Percentiles rank a stretch among this genome's conserved stretches.
Evolutionary conservation across 148 eudicot genomes (phyloP).

Genomic region (Amaranthus hypochondriacus): DNA sequence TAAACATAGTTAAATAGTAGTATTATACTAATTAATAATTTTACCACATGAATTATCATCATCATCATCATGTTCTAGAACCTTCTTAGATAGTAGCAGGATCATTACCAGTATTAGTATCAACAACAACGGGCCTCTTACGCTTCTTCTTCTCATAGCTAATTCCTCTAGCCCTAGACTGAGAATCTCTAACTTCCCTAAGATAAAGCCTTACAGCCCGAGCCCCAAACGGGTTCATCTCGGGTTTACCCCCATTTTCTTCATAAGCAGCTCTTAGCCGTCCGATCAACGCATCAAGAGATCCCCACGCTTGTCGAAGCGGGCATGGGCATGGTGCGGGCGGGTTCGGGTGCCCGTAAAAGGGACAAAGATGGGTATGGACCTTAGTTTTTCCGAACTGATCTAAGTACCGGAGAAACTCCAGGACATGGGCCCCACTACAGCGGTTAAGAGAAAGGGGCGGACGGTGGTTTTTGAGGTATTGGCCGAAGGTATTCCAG

Average conservation of each 20-base stretch:
- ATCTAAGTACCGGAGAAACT: constrained; percentile 45
- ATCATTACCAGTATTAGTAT: neutral
- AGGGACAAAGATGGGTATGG: constrained; percentile 43
- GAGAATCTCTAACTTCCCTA: constrained; percentile 46
- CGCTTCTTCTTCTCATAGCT: constrained; percentile 57
- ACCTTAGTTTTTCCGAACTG: constrained; percentile 54
- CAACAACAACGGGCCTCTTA: constrained; percentile 17
- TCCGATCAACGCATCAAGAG: constrained; percentile 49
- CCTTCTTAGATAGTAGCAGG: too few species aligned
- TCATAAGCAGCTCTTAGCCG: constrained; percentile 54
- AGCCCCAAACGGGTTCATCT: constrained; percentile 50
- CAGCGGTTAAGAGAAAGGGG: constrained; percentile 39
- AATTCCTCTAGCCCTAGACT: constrained; percentile 50
- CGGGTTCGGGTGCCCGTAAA: constrained; percentile 50
- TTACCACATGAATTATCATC: too few species aligned
- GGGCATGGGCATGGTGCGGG: constrained; percentile 55
- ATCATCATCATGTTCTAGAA: too few species aligned
- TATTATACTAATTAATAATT: too few species aligned
- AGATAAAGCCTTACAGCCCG: constrained; percentile 49
- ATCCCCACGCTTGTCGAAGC: constrained; percentile 54
- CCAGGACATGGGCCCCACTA: constrained; percentile 50
- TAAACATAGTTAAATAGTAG: too few species aligned
- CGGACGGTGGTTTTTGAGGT: constrained; percentile 45
- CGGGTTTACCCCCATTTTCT: constrained; percentile 47
- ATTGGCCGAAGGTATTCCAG: constrained; percentile 49